Conservation (phyloP, 345 rosid species). For the Turritis glabra region DNA sequence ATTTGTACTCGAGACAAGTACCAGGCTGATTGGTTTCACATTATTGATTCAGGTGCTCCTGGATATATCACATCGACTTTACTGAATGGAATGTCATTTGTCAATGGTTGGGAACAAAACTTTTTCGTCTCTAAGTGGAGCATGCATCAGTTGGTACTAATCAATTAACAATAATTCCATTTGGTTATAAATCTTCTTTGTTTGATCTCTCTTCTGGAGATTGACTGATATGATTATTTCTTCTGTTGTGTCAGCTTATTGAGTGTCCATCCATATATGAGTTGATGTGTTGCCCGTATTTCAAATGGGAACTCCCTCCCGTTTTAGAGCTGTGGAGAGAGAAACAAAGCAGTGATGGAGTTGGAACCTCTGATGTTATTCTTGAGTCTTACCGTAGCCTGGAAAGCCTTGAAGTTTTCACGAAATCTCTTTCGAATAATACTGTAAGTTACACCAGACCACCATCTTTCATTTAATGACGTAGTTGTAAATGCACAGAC, state of each 20-base stretch:
- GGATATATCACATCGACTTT: constrained; percentile 79
- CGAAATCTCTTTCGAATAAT: constrained; percentile 71
- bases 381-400: constrained; percentile 67
- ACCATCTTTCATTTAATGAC: neutral
- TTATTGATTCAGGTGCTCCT: constrained; percentile 72
- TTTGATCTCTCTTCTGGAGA: neutral
- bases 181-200: neutral
- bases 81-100: constrained; percentile 96
- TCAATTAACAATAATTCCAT: neutral
- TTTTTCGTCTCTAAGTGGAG: constrained; percentile 98
- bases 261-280: constrained; percentile 91
- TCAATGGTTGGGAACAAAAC: constrained; percentile 97
- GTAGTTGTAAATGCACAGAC: neutral
- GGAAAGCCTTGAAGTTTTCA: constrained; percentile 59
- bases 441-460: constrained; percentile 47
- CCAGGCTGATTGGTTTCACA: neutral
- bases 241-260: constrained; percentile 59
- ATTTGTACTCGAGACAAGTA: neutral
- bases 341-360: constrained; percentile 43
- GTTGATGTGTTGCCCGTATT: constrained; percentile 74
- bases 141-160: constrained; percentile 92
- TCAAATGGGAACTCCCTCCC: constrained; percentile 64
- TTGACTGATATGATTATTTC: neutral
- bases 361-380: constrained; percentile 49
- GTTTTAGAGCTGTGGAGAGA: constrained; percentile 76